Percentiles rank a stretch among this genome's conserved stretches.
Conservation (phyloP, 2,329 filamentous ascomycete species). For the Fusarium abutilonis region DNA sequence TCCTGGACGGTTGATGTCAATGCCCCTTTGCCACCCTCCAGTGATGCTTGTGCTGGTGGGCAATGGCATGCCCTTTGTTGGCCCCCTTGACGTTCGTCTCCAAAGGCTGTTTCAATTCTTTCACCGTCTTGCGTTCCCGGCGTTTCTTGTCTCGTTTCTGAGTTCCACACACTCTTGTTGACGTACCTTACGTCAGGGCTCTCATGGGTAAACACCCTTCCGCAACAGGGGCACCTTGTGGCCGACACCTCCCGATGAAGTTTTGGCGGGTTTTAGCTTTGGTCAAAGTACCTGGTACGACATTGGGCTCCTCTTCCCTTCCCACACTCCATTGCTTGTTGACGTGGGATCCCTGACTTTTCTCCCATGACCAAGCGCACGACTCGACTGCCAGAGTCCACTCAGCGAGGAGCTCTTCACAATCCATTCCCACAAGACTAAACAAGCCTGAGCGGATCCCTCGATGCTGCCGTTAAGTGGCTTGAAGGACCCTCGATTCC, state of each 20-base stretch:
- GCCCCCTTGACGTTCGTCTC: slow-evolving; percentile 35
- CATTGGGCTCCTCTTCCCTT: slow-evolving; percentile 27
- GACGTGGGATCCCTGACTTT: slow-evolving; percentile 41
- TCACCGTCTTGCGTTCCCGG: slow-evolving; percentile 47
- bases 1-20: slow-evolving; percentile 44
- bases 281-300: slow-evolving; percentile 42
- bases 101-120: slow-evolving; percentile 46
- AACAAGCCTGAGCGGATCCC: slow-evolving; percentile 43
- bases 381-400: slow-evolving; percentile 34
- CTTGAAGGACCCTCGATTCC: slow-evolving; percentile 43
- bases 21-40: slow-evolving; percentile 12
- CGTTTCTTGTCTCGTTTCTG: slow-evolving; percentile 43
- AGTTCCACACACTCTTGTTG: slow-evolving; percentile 43
- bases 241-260: slow-evolving; percentile 44
- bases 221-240: slow-evolving; percentile 41
- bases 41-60: slow-evolving; percentile 8
- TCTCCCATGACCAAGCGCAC: slow-evolving; percentile 42
- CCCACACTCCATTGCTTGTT: slow-evolving; percentile 43
- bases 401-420: slow-evolving; percentile 37
- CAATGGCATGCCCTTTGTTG: slow-evolving; percentile 30
- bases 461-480: slow-evolving; percentile 47
- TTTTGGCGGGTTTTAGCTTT: slow-evolving; percentile 38
- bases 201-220: slow-evolving; percentile 43
- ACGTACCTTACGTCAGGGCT: slow-evolving; percentile 48
- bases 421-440: slow-evolving; percentile 44